Percentiles rank a stretch among this genome's conserved stretches.
These are phyloP conservation scores for Acacia confusa DNA, from an alignment of 306 rosid genomes.

Conservation along the genomic window DNA sequence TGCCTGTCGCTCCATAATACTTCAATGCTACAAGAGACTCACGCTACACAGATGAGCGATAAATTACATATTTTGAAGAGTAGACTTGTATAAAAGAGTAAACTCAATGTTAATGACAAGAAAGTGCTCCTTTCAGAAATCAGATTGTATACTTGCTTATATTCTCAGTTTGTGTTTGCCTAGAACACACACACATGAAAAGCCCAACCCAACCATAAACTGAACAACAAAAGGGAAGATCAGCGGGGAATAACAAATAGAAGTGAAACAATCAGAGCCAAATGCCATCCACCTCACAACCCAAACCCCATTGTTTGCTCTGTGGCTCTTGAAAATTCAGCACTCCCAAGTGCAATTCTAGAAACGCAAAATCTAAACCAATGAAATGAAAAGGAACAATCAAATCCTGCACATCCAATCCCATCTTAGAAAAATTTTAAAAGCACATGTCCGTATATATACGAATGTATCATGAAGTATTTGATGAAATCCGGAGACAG, in stretches of 20 bases:
- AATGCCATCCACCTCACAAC: slow-evolving; percentile 32
- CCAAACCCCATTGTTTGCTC: slow-evolving; percentile 37
- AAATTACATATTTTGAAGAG: not conserved
- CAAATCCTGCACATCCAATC: slow-evolving; percentile 64
- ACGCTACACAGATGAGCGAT: too few relatives aligned
- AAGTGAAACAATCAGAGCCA: not conserved
- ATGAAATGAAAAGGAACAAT: slow-evolving; percentile 37
- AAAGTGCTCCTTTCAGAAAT: not conserved
- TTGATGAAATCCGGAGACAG: slow-evolving; percentile 45
- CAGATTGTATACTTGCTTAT: not conserved
- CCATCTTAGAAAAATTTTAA: slow-evolving; percentile 38
- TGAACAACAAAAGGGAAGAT: not conserved
- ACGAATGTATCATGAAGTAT: slow-evolving; percentile 36
- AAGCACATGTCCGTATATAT: not conserved
- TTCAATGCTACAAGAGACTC: too few relatives aligned
- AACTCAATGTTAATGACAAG: not conserved
- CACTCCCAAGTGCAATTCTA: slow-evolving; percentile 36
- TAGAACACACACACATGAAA: not conserved
- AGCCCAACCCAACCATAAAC: not conserved
- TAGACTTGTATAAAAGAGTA: not conserved
- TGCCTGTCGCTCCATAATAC: too few relatives aligned
- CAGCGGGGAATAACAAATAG: not conserved
- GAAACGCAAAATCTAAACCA: slow-evolving; percentile 33
- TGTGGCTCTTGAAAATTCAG: slow-evolving; percentile 32
- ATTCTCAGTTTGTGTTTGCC: not conserved